Base-by-base conservation (phyloP, 208 protist genomes). In the Leishmania aethiopica region DNA sequence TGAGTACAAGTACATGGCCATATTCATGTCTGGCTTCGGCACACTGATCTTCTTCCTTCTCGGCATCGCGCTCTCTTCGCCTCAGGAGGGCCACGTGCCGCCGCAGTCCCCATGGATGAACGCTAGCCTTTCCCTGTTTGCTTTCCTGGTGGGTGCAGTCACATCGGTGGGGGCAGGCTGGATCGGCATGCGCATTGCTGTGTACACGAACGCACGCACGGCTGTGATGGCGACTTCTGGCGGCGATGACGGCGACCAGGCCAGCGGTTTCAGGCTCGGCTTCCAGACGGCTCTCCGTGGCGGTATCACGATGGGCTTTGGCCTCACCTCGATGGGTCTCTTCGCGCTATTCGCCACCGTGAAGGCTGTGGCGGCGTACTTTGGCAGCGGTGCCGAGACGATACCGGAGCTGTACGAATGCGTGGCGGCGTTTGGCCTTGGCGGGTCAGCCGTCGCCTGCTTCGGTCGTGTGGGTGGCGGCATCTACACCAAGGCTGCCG, bases 401-500 rank as follows among this genome's bases (percentile, higher is more conserved):
- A 82, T 90, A 73, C 82, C 82, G 42, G 88, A 94, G 77, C 78
- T 95, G 64, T 97, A 94, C 82, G 94, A 95, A 84, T 95, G 91
- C 55, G 88, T 99, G 40, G 97, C 95, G 0, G 97, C 97, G 17
- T 99, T 99, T 82, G 98, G 98, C 67, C 96, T 99, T n/a, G 98
- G 98, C 60, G 97, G 97, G 45, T 99, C 96, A 17, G 96, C 97
- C 49, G 95, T 99, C 59, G 98, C 98, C 10, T 97, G 99, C 84
- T 99, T 99, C 86, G 98, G 96, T 76, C 96, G 98, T 88, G 92
- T 99, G 17, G 98, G 98, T 47, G 98, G 98, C 72, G 98, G 97
- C 42, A 99, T 99, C 87, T 99, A 96, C 93, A 99, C 98, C 81
- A 99, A 99, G 90, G 97, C 97, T 25, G 98, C 98, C 15, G 97